These are phyloP conservation scores for Trypanosoma lewisi DNA, from an alignment of 208 protist genomes.

Conservation along the genomic window DNA sequence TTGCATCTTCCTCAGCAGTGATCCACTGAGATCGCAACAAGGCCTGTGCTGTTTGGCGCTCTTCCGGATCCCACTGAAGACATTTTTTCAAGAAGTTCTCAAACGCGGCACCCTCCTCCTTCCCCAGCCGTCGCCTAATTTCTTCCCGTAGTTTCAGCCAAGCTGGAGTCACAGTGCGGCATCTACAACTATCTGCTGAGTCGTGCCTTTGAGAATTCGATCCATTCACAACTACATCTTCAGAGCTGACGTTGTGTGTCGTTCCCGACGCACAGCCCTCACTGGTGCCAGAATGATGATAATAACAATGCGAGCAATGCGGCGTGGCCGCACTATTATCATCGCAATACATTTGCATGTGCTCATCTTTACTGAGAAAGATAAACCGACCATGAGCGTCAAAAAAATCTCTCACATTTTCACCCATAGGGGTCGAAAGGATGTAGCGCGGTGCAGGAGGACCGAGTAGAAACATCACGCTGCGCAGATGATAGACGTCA, in stretches of 20 bases:
- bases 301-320: background rate
- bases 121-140: constrained; percentile 30
- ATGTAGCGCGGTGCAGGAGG: constrained; percentile 41
- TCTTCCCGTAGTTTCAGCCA: constrained; percentile 37
- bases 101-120: constrained; percentile 36
- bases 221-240: background rate
- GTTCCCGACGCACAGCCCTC: background rate
- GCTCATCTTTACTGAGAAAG: constrained; percentile 36
- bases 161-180: constrained; percentile 28
- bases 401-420: constrained; percentile 55
- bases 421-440: constrained; percentile 28
- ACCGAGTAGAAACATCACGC: constrained; percentile 55
- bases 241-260: background rate
- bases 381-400: constrained; percentile 38
- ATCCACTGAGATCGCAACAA: constrained; percentile 46
- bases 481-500: constrained; percentile 50
- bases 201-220: constrained; percentile 3
- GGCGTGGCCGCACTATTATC: background rate
- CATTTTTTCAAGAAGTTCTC: constrained; percentile 39
- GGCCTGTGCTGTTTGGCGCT: constrained; percentile 32
- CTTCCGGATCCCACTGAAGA: constrained; percentile 54
- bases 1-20: constrained; percentile 2
- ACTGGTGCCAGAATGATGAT: background rate
- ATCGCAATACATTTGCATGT: constrained; percentile 29
- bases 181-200: constrained; percentile 21